Evolutionary conservation across 108 stramenopile species (phyloP), one percentile per base, ranked within the genome.

Genomic region (Cafeteria roenbergensis): DNA sequence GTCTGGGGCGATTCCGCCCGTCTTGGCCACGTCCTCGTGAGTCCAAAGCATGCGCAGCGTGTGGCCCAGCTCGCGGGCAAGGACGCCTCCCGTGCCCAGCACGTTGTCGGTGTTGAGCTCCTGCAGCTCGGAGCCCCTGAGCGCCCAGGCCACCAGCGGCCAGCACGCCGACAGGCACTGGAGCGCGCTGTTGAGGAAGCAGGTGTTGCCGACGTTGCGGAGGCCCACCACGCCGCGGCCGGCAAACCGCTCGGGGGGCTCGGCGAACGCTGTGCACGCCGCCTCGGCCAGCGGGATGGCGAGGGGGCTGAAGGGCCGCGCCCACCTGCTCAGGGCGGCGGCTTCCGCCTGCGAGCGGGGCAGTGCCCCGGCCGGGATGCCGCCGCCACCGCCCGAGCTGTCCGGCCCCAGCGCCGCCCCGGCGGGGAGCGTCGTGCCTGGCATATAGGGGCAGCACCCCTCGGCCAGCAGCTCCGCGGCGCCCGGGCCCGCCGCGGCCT

Each of bases 81-180:
- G 83, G 52, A 78, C 76, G 27, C 91, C 88, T 12, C 82, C 84
- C 48, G 83, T 85, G n/a, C 91, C 91, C 37, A 92, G 78, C 12
- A 88, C 87, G 69, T 92, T 92, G 51, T 72, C 64, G 35, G 76
- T 70, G 65, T 93, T 93, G 34, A 83, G 28, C 24, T 84, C 81
- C 0, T 33, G 33, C n/a, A 76, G 27, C 62, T 87, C 83, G 29
- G 80, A 65, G 22, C 81, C 87, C 52, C 76, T 69, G 20, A 91
- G 70, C n/a, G 63, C 42, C 34, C 63, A 69, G 60, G 42, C 53
- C 34, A 36, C 67, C 28, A 78, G 75, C 22, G 74, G 71, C 67
- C 54, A 28, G 1, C 24, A 55, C 12, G 20, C 4, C 21, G 29
- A 48, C 53, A 67, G 56, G 17, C 36, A 58, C 74, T 79, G 78